These are phyloP conservation scores for Psilocybe azurescens DNA, from an alignment of 768 basidiomycete species.

Conservation along the genomic window DNA sequence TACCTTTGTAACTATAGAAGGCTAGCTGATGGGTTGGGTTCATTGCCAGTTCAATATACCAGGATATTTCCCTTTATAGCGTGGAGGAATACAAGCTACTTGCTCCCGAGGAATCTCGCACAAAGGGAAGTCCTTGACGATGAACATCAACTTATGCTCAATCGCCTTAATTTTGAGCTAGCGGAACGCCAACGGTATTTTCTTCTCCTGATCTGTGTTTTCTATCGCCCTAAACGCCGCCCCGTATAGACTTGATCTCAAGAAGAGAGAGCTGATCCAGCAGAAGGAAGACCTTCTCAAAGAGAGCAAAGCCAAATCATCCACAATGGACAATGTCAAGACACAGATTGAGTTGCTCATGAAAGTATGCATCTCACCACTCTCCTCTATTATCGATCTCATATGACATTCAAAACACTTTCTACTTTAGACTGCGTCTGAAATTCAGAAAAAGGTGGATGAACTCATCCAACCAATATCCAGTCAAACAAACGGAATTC, in stretches of 20 bases:
- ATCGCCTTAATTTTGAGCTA: slow-evolving; percentile 85
- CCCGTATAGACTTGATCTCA: slow-evolving; percentile 67
- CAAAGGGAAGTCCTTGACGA: slow-evolving; percentile 63
- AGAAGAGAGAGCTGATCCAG: slow-evolving; percentile 66
- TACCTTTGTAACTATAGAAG: not conserved
- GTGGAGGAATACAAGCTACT: slow-evolving; percentile 70
- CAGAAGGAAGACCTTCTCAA: slow-evolving; percentile 83
- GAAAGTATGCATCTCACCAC: slow-evolving; percentile 53
- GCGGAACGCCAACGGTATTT: slow-evolving; percentile 84
- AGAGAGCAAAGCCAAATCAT: slow-evolving; percentile 74
- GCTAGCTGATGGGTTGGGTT: not conserved
- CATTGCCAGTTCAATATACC: slow-evolving; percentile 76
- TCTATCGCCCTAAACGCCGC: slow-evolving; percentile 8
- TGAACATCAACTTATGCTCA: slow-evolving; percentile 87
- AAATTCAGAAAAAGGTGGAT: slow-evolving; percentile 78
- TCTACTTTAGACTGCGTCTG: slow-evolving; percentile 60
- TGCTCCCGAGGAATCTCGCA: slow-evolving; percentile 72
- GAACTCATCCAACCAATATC: slow-evolving; percentile 61
- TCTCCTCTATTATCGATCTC: slow-evolving; percentile 1
- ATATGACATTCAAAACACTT: slow-evolving; percentile 3
- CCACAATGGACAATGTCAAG: slow-evolving; percentile 80
- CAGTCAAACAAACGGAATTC: slow-evolving; percentile 19
- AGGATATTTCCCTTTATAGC: slow-evolving; percentile 79
- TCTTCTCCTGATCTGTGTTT: slow-evolving; percentile 14
- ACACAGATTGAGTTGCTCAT: slow-evolving; percentile 75